phyloP scores from a whole-genome alignment of 441 rosid genomes.

The Iberis amara region DNA sequence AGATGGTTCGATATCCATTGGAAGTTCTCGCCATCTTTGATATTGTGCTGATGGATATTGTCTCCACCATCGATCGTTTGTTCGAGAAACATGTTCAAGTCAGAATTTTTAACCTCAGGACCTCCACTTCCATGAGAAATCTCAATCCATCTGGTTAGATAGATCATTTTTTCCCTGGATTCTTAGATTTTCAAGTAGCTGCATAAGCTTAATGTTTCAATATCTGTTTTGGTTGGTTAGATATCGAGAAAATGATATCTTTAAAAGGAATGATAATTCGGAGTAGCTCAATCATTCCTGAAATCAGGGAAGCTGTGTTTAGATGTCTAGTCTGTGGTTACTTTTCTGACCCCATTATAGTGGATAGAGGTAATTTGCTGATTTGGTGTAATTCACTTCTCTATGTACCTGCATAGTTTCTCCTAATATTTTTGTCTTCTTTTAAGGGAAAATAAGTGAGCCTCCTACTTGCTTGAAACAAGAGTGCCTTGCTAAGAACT shows the following conservation, averaged over 20 bases:
- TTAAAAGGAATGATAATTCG: constrained; percentile 91
- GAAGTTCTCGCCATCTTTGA: constrained; percentile 91
- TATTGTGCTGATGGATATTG: constrained; percentile 89
- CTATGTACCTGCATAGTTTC: not conserved
- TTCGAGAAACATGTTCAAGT: constrained; percentile 91
- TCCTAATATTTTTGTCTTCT: constrained; percentile 20
- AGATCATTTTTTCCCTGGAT: not conserved
- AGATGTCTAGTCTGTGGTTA: constrained; percentile 87
- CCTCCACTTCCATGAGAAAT: constrained; percentile 76
- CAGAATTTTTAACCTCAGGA: constrained; percentile 66
- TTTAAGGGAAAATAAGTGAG: constrained; percentile 71
- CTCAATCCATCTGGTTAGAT: constrained; percentile 82
- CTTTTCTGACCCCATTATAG: constrained; percentile 74
- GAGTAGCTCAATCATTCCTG: constrained; percentile 90
- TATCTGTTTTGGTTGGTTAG: constrained; percentile 35
- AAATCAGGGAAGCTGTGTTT: constrained; percentile 91
- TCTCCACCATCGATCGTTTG: constrained; percentile 57
- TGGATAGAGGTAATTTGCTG: constrained; percentile 73
- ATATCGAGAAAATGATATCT: constrained; percentile 94
- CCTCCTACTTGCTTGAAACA: constrained; percentile 68
- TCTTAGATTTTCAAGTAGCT: constrained; percentile 2
- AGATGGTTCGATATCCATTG: constrained; percentile 87
- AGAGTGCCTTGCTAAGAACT: constrained; percentile 82
- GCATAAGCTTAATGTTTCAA: constrained; percentile 21
- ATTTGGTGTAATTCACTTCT: not conserved